These are phyloP conservation scores for Kazachstania sp. DNA, from an alignment of 1,139 yeast species.

Conservation along the genomic window DNA sequence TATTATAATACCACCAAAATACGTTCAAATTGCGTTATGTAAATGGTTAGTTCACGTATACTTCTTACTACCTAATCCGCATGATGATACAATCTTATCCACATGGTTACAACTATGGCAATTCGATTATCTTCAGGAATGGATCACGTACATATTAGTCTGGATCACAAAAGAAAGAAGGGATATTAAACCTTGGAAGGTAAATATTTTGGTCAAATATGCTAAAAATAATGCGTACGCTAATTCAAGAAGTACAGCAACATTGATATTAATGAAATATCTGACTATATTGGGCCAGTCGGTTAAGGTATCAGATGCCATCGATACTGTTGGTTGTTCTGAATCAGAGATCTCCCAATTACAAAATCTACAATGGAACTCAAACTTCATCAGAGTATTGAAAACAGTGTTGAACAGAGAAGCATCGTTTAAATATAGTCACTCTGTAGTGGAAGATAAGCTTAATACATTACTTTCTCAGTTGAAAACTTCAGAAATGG, in stretches of 20 bases:
- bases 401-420: constrained; percentile 9
- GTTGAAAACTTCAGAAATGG: constrained; percentile 5
- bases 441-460: constrained; percentile 12
- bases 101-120: constrained; percentile 38
- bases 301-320: constrained; percentile 8
- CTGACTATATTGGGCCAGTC: constrained; percentile 12
- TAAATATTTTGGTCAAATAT: constrained; percentile 13
- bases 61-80: constrained; percentile 23
- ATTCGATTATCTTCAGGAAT: constrained; percentile 38
- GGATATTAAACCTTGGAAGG: constrained; percentile 32
- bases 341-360: constrained; percentile 12
- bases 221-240: constrained; percentile 19
- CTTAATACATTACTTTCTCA: constrained; percentile 6
- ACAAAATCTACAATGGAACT: constrained; percentile 14
- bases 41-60: constrained; percentile 36
- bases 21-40: constrained; percentile 30
- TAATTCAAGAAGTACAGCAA: constrained; percentile 16
- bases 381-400: constrained; percentile 8
- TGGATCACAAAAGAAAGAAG: constrained; percentile 30
- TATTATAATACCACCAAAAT: constrained; percentile 10
- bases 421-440: constrained; percentile 10
- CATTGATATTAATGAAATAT: constrained; percentile 18
- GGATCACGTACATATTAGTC: constrained; percentile 38
- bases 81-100: constrained; percentile 27
- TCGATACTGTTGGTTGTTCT: constrained; percentile 14